Evolutionary conservation across 352 stramenopile genomes (phyloP).

Genomic region (Phytopythium kandeliae): DNA sequence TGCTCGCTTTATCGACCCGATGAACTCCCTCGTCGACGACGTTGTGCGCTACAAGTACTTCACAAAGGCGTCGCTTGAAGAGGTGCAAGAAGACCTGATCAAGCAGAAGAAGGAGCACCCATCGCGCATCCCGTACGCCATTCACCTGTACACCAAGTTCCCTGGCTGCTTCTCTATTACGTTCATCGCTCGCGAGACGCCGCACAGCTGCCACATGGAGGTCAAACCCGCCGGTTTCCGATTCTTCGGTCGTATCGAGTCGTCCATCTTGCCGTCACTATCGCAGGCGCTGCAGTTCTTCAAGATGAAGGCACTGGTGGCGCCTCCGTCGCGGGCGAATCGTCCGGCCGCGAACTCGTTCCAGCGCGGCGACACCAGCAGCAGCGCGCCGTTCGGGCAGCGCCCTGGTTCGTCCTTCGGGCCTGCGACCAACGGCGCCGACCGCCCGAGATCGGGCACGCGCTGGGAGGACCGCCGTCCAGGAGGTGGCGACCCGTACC

Average conservation of each 20-base stretch:
- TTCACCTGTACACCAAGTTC: conserved; percentile 85
- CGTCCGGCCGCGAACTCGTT: conserved; percentile 29
- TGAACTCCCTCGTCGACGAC: conserved; percentile 86
- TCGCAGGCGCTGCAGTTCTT: conserved; percentile 85
- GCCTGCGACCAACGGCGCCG: conserved; percentile 26
- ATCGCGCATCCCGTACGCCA: conserved; percentile 73
- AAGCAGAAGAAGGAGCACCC: conserved; percentile 87
- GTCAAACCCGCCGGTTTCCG: conserved; percentile 81
- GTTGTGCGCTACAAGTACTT: conserved; percentile 87
- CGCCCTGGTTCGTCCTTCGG: conserved; percentile 28
- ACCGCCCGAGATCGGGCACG: conserved; percentile 52
- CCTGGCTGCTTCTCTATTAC: conserved; percentile 88
- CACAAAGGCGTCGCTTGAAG: conserved; percentile 57
- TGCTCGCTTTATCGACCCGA: conserved; percentile 83
- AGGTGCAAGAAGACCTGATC: conserved; percentile 82
- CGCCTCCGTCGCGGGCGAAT: conserved; percentile 30
- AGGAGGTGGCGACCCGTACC: conserved; percentile 14
- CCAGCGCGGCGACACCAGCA: conserved; percentile 28
- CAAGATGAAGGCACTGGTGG: conserved; percentile 84
- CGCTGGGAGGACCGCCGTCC: conserved; percentile 68
- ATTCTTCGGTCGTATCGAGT: conserved; percentile 87
- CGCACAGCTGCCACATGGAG: conserved; percentile 84
- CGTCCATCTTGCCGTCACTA: conserved; percentile 72
- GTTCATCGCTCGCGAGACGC: conserved; percentile 79
- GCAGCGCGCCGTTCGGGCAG: conserved; percentile 57